Base-by-base conservation (phyloP, 1,284 basidiomycete species). In the Cutaneotrichosporon cyanovorans region DNA sequence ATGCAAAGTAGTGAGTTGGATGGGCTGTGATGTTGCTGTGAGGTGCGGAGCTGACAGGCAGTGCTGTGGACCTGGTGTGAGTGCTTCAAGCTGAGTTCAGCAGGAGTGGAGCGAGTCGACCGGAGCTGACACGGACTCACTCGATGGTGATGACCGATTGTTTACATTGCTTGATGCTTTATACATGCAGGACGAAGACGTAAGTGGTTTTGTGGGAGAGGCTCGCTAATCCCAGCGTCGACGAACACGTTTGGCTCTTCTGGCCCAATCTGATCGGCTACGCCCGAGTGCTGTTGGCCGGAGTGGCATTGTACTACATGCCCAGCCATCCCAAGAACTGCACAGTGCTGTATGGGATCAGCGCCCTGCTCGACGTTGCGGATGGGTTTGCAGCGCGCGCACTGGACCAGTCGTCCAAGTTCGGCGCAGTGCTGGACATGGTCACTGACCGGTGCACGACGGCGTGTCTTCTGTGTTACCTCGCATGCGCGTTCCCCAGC, bases 381-480 rank as follows among this genome's bases (percentile, higher is more conserved):
- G 95, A 99, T 62, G 95, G 95, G 3, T 83, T 85, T 66, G 92
- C 87, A 5, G 95, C 95, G n/a, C 79, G 95, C 48, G 80, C 80
- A 3, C 74, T 96, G 30, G 82, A 82, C 7, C 93, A 99, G 73
- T 83, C 87, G 16, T 90, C 87, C 50, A 93, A 93, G 73, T 97
- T 98, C 70, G 95, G 95, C 33, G 92, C 91, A 4, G 93, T 98
- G 33, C 75, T 99, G 60, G 95, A 99, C 73, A 99, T 99, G 95
- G 93, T 99, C 45, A 98, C 95, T n/a, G 93, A 99, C 71, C 78
- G 93, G 59, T 96, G 93, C 76, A 93, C 95, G 32, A 98, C 95
- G 4, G 85, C 91, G 2, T 92, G 91, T 68, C 76, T 98, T 53
- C 77, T 98, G 25, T 95, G 89, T 72, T 97, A 93, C 77, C 80